Percentiles rank a stretch among this genome's conserved stretches.
Conservation (phyloP, 169 alveolate species). For the Eimeria maxima region DNA sequence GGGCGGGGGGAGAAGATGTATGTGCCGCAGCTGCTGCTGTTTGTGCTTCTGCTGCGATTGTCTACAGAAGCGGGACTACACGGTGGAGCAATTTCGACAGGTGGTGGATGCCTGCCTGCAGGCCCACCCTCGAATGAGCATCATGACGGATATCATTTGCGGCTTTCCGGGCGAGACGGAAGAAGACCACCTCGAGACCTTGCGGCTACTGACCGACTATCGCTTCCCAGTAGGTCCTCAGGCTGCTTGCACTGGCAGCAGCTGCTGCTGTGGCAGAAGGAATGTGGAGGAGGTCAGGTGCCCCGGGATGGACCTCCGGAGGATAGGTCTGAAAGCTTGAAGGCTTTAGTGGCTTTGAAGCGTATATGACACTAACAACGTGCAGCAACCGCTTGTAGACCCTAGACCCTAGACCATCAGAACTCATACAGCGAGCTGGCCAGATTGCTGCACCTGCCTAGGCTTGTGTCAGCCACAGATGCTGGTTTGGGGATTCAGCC, state of each 20-base stretch:
- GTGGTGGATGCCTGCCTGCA: constrained; percentile 93
- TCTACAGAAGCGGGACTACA: constrained; percentile 96
- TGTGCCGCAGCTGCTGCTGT: not conserved
- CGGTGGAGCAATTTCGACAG: constrained; percentile 95
- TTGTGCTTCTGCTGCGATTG: not conserved
- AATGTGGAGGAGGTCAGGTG: too few relatives aligned
- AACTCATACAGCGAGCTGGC: not conserved
- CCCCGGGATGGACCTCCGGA: too few relatives aligned
- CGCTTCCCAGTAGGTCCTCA: constrained; percentile 94
- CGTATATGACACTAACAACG: too few relatives aligned
- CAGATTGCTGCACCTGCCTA: not conserved
- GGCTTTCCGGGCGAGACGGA: constrained; percentile 99
- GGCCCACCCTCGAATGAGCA: constrained; percentile 94
- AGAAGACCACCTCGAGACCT: constrained; percentile 95
- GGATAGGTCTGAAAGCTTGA: too few relatives aligned
- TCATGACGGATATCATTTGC: constrained; percentile 99
- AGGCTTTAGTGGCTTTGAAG: too few relatives aligned
- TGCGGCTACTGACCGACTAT: constrained; percentile 93
- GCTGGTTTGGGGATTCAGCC: not conserved
- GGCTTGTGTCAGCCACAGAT: too few relatives aligned
- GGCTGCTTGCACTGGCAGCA: not conserved
- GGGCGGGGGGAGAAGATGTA: too few relatives aligned
- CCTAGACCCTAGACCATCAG: not conserved
- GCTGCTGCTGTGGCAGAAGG: too few relatives aligned
- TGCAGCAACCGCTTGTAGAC: too few relatives aligned